Evolutionary conservation across 805 yeast genomes (phyloP).

Genomic region (Teunomyces stri): DNA sequence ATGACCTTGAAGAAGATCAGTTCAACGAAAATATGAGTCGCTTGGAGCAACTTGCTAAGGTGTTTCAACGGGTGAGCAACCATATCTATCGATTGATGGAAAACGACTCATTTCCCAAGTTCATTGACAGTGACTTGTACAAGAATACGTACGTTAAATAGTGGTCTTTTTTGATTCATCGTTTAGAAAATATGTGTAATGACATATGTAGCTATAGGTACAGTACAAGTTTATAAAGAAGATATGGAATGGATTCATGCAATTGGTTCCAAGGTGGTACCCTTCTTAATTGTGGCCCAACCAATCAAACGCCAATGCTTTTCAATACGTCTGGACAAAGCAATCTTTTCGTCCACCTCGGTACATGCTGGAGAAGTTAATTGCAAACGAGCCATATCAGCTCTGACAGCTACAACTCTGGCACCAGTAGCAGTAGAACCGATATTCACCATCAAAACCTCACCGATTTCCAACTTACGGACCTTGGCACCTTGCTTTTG

Average conservation of each 20-base stretch:
- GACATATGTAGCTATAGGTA: constrained; percentile 3
- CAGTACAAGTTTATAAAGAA: constrained; percentile 3
- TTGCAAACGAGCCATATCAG: constrained; percentile 98
- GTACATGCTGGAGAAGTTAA: constrained; percentile 99
- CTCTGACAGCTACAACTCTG: constrained; percentile 94
- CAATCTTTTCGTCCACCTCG: constrained; percentile 96
- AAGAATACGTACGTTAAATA: constrained; percentile 13
- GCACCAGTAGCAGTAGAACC: constrained; percentile 99
- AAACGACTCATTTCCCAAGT: constrained; percentile 71
- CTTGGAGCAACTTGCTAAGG: constrained; percentile 21
- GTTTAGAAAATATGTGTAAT: constrained; percentile 1
- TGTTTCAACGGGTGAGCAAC: constrained; percentile 47
- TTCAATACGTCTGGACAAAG: constrained; percentile 97
- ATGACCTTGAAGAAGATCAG: not conserved
- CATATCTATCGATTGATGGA: constrained; percentile 63
- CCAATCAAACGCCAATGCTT: constrained; percentile 99
- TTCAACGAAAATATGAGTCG: not conserved
- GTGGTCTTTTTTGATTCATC: too few relatives aligned
- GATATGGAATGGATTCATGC: constrained; percentile 27
- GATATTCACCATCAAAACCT: constrained; percentile 97
- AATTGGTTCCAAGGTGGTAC: constrained; percentile 82
- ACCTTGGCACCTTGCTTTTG: constrained; percentile 93
- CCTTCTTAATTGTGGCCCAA: constrained; percentile 98
- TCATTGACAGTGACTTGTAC: constrained; percentile 36
- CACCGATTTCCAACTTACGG: constrained; percentile 88